Evolutionary conservation across 2,329 filamentous ascomycete genomes (phyloP).

Genomic region (Dothideomycetes sp.): DNA sequence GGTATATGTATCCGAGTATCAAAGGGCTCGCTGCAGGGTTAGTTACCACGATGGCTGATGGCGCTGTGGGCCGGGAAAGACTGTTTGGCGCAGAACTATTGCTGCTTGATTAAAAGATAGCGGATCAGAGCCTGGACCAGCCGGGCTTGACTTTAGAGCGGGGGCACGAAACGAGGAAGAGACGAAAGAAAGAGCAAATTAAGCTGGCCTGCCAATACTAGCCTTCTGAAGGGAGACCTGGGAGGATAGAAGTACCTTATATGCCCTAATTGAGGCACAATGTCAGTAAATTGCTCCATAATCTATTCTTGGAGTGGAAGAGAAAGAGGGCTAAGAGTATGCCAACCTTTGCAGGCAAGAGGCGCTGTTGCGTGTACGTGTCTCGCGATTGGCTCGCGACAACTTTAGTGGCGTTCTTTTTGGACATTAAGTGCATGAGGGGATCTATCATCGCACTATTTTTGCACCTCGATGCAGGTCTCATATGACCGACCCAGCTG

Average conservation of each 20-base stretch:
- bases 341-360: not conserved
- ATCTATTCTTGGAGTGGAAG: slow-evolving; percentile 37
- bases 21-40: slow-evolving; percentile 8
- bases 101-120: slow-evolving; percentile 29
- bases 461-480: slow-evolving; percentile 2
- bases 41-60: slow-evolving; percentile 17
- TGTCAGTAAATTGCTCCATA: slow-evolving; percentile 22
- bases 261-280: slow-evolving; percentile 32
- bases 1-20: slow-evolving; percentile 30
- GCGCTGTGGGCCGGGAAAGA: slow-evolving; percentile 17
- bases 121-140: slow-evolving; percentile 36
- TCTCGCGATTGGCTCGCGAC: slow-evolving; percentile 17
- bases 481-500: not conserved
- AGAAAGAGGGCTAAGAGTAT: slow-evolving; percentile 11
- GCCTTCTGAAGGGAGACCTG: slow-evolving; percentile 22
- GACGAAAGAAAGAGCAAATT: slow-evolving; percentile 33
- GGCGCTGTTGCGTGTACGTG: slow-evolving; percentile 11
- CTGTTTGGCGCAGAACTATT: slow-evolving; percentile 17
- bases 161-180: slow-evolving; percentile 15
- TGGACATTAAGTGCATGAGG: not conserved
- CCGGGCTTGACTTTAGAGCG: slow-evolving; percentile 29
- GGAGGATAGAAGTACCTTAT: slow-evolving; percentile 33
- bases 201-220: slow-evolving; percentile 26
- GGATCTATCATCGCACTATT: slow-evolving; percentile 5
- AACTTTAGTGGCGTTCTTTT: not conserved